Base-by-base conservation (phyloP, 768 basidiomycete species). In the Boletus subcaerulescens region DNA sequence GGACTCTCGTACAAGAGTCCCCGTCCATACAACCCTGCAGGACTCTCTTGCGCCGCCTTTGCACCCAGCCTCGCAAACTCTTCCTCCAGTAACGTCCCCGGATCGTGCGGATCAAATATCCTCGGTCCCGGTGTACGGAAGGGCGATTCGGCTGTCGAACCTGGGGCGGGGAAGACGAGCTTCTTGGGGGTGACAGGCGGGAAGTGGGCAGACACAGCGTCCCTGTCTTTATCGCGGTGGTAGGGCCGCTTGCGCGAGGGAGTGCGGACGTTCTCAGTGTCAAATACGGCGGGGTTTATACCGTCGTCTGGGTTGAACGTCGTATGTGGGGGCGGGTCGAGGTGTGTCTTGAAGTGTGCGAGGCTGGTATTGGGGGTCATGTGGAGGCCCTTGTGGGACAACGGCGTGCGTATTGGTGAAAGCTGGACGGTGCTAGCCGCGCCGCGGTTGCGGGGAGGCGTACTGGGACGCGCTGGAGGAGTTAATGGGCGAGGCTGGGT, bases 1-100 rank as follows among this genome's bases (percentile, higher is more conserved):
- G 89, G 89, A 66, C 88, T 90, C 58, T 89, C 85, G 60, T 89
- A 91, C 61, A 91, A 63, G 58, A 87, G 63, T 35, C 78, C 77
- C 29, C 75, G 74, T 17, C 76, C 89, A 67, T 82, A 91, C 47
- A 89, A 63, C 1, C 88, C 87, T 0, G 72, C 77, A 0, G 88
- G 89, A 62, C 87, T 89, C 35, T 85, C 84, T 20, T 77, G 78
- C 29, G 68, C 63, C 5, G 69, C 74, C 54, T 61, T 73, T 43
- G 59, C 65, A 4, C 77, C 76, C 53, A 83, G 69, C 52, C 84
- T 74, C 45, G 77, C 80, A 51, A 92, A 73, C 54, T 92, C 90
- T 46, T 91, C 90, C 45, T 89, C 86, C 22, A 91, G 73, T 41
- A 89, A 62, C 32, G 79, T 73, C 32, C 80, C 74, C 4, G 88